Conservation (phyloP, 23 red algal species). For the Gracilariopsis chorda region DNA sequence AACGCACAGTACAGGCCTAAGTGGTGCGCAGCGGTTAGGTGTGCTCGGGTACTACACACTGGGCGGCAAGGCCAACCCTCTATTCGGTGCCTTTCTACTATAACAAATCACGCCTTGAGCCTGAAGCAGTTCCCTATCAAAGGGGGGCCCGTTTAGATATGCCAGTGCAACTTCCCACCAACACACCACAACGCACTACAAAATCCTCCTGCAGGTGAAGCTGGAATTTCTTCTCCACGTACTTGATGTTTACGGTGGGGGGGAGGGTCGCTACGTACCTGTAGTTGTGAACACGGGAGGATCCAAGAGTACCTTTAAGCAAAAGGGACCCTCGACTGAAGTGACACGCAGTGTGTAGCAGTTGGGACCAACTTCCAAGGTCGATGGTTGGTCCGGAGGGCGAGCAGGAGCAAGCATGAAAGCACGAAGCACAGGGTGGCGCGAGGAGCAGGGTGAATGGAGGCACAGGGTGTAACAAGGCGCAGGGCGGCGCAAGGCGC, state of each 20-base stretch:
- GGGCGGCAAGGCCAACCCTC: neutral
- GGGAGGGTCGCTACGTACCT: neutral
- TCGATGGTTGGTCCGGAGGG: too few species aligned
- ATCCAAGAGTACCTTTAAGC: too few species aligned
- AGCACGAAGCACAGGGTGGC: neutral
- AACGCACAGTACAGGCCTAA: neutral
- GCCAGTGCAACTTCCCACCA: neutral
- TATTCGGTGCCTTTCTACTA: neutral
- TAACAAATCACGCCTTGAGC: neutral
- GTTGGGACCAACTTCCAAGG: too few species aligned
- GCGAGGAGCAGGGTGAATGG: too few species aligned
- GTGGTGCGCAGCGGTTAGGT: neutral
- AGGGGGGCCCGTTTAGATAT: neutral
- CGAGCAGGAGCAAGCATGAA: too few species aligned
- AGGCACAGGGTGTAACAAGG: too few species aligned
- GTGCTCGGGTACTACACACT: neutral
- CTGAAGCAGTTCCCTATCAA: neutral
- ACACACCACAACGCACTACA: neutral
- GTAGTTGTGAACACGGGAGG: too few species aligned
- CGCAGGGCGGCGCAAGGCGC: too few species aligned
- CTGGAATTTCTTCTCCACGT: neutral
- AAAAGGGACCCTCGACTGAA: too few species aligned
- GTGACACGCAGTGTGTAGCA: too few species aligned
- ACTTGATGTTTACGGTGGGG: neutral
- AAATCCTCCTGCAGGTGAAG: neutral